These are phyloP conservation scores for Neurospora intermedia DNA, from an alignment of 495 filamentous ascomycete genomes.

Conservation along the genomic window DNA sequence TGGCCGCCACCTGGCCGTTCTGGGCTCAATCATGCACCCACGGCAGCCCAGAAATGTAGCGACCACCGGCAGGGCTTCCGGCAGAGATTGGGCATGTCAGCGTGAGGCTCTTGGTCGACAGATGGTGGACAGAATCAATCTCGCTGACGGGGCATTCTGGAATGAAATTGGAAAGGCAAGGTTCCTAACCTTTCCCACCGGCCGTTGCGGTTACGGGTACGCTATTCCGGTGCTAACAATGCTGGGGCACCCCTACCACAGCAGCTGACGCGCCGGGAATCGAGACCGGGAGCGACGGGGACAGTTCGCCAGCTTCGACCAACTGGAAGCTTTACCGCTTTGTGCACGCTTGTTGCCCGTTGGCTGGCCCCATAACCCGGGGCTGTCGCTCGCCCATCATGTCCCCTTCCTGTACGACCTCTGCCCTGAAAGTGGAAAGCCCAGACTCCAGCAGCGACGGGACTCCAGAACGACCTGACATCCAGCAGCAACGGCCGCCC, in stretches of 20 bases:
- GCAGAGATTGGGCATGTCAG: neutral
- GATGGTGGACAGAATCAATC: neutral
- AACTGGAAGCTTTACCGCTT: neutral
- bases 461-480: neutral
- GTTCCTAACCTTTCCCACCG: neutral
- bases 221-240: neutral
- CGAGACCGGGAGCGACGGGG: neutral
- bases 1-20: neutral
- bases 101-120: neutral
- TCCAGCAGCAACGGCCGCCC: neutral
- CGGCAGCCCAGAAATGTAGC: neutral
- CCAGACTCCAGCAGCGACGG: neutral
- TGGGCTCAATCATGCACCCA: neutral
- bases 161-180: neutral
- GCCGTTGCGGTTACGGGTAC: neutral
- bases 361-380: neutral
- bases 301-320: neutral
- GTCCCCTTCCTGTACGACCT: neutral
- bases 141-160: neutral
- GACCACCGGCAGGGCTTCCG: neutral
- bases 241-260: neutral
- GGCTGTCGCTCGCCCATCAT: neutral
- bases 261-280: neutral
- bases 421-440: neutral
- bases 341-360: neutral